These are phyloP conservation scores for Styphnolobium japonicum DNA, from an alignment of 306 rosid genomes.

Conservation along the genomic window DNA sequence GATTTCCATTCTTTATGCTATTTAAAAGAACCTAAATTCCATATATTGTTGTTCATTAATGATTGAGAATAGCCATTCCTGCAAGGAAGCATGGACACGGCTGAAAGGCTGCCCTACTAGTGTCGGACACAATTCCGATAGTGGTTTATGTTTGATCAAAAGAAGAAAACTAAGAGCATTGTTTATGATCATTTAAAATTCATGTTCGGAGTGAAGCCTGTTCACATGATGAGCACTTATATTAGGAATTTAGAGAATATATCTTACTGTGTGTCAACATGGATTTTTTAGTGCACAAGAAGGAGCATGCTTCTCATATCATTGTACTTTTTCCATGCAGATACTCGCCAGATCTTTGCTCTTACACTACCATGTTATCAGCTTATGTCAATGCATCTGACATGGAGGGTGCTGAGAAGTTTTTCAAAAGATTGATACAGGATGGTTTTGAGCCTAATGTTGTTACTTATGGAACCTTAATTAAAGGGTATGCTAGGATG, in stretches of 20 bases:
- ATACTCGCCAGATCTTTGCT: slow-evolving; percentile 76
- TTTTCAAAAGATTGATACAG: slow-evolving; percentile 66
- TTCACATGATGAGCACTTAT: background rate
- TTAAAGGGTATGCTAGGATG: slow-evolving; percentile 79
- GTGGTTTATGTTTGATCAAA: background rate
- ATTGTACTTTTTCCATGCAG: slow-evolving; percentile 40
- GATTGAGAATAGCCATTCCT: background rate
- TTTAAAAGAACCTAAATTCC: background rate
- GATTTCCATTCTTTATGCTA: background rate
- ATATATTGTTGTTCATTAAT: background rate
- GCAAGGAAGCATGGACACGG: background rate
- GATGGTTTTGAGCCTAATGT: slow-evolving; percentile 82
- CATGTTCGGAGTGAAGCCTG: background rate
- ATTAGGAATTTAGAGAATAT: background rate
- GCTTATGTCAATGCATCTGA: slow-evolving; percentile 90
- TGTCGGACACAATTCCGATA: background rate
- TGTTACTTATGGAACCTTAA: slow-evolving; percentile 76
- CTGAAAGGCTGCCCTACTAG: background rate
- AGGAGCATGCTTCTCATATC: slow-evolving; percentile 19
- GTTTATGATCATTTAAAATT: background rate
- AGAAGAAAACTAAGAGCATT: background rate
- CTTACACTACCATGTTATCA: slow-evolving; percentile 84
- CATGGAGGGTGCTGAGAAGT: slow-evolving; percentile 88
- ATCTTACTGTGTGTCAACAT: background rate
- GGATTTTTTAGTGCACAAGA: background rate